Conservation (phyloP, 306 rosid genomes). For the Astragalus glycyphyllos region DNA sequence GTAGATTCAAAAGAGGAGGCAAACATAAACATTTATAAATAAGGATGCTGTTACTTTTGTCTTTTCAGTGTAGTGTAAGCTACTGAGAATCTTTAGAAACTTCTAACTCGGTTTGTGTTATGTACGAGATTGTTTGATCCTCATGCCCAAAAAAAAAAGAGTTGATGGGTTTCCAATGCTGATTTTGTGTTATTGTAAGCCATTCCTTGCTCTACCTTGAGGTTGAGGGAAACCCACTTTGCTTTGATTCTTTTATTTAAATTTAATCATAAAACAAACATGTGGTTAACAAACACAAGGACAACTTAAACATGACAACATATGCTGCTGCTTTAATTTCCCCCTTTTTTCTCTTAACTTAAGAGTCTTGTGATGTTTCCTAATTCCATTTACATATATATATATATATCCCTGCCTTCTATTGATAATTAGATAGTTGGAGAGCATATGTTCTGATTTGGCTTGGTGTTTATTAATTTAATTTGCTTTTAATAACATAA, state of each 20-base stretch:
- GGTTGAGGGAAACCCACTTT: slow-evolving; percentile 54
- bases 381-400: slow-evolving; percentile 32
- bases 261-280: slow-evolving; percentile 17
- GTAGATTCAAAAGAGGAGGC: slow-evolving; percentile 26
- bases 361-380: slow-evolving; percentile 27
- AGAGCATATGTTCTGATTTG: slow-evolving; percentile 22
- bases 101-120: slow-evolving; percentile 35
- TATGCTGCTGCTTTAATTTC: slow-evolving; percentile 38
- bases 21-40: slow-evolving; percentile 44
- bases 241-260: slow-evolving; percentile 48
- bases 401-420: too few species aligned
- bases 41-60: slow-evolving; percentile 23
- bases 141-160: background rate
- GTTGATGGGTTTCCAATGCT: slow-evolving; percentile 28
- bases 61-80: slow-evolving; percentile 52
- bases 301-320: slow-evolving; percentile 28
- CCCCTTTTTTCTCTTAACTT: slow-evolving; percentile 20
- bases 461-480: slow-evolving; percentile 9
- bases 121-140: slow-evolving; percentile 36
- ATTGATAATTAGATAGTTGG: slow-evolving; percentile 9
- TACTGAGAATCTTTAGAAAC: slow-evolving; percentile 49
- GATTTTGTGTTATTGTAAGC: slow-evolving; percentile 43
- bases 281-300: slow-evolving; percentile 1
- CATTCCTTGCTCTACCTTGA: slow-evolving; percentile 59
- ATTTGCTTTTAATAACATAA: background rate